phyloP scores from a whole-genome alignment of 257 asterid genomes.

The Nyctanthes arbortristis region DNA sequence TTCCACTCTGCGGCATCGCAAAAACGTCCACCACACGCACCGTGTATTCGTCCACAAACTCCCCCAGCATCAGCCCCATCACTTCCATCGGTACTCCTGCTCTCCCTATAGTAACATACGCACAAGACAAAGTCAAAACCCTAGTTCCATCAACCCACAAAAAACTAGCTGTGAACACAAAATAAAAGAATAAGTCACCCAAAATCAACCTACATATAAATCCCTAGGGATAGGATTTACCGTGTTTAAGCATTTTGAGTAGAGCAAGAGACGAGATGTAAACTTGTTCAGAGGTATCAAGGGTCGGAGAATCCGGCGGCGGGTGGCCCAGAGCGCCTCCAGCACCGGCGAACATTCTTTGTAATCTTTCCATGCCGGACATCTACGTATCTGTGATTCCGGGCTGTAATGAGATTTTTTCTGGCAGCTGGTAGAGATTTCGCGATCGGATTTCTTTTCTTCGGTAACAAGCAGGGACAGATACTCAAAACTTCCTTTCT shows the following conservation, averaged over 20 bases:
- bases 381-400: not conserved
- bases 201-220: slow-evolving; percentile 16
- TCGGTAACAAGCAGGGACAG: too few species aligned
- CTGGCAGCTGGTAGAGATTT: not conserved
- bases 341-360: slow-evolving; percentile 96
- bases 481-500: too few species aligned
- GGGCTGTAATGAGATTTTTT: not conserved
- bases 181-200: not conserved
- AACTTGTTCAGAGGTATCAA: slow-evolving; percentile 93
- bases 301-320: slow-evolving; percentile 89
- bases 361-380: slow-evolving; percentile 86
- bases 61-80: slow-evolving; percentile 97
- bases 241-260: slow-evolving; percentile 96
- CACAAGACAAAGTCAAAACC: slow-evolving; percentile 14
- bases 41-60: slow-evolving; percentile 95
- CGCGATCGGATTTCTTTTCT: slow-evolving; percentile 31
- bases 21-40: slow-evolving; percentile 98
- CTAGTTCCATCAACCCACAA: slow-evolving; percentile 16
- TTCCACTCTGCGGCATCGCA: slow-evolving; percentile 99
- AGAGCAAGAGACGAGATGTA: slow-evolving; percentile 95
- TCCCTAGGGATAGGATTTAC: slow-evolving; percentile 74
- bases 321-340: slow-evolving; percentile 95
- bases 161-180: not conserved
- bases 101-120: slow-evolving; percentile 54
- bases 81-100: slow-evolving; percentile 99